Evolutionary conservation across 306 rosid species (phyloP).

Genomic region (Cicer chorassanicum): DNA sequence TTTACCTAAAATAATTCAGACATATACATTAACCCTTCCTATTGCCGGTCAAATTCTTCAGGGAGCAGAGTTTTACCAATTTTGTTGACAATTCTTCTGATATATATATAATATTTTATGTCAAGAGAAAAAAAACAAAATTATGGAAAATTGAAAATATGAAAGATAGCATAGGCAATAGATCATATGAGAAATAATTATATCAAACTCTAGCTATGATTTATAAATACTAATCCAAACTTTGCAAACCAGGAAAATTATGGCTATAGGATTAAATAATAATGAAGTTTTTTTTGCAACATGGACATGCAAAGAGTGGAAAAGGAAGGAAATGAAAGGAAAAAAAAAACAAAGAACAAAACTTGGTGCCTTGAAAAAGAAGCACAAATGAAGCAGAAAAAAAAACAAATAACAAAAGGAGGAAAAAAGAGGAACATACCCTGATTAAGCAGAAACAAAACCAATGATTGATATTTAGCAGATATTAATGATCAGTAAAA

Average conservation of each 20-base stretch:
- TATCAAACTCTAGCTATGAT: slow-evolving; percentile 17
- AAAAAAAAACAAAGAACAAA: slow-evolving; percentile 22
- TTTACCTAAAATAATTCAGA: background rate
- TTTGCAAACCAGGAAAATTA: slow-evolving; percentile 34
- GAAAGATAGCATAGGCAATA: background rate
- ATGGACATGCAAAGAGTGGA: slow-evolving; percentile 32
- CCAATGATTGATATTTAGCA: slow-evolving; percentile 40
- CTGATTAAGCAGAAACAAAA: slow-evolving; percentile 52
- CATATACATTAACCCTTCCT: background rate
- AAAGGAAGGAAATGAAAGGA: slow-evolving; percentile 26
- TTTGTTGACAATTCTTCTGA: slow-evolving; percentile 21
- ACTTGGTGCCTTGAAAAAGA: slow-evolving; percentile 19
- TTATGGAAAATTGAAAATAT: slow-evolving; percentile 5
- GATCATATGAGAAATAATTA: slow-evolving; percentile 32
- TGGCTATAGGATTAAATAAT: background rate
- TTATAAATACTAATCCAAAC: slow-evolving; percentile 37
- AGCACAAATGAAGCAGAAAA: background rate
- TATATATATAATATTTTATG: slow-evolving; percentile 1
- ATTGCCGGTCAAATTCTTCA: background rate
- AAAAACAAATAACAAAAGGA: background rate
- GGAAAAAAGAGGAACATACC: slow-evolving; percentile 51
- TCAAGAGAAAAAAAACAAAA: slow-evolving; percentile 9
- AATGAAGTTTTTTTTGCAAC: background rate
- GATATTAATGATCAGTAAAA: slow-evolving; percentile 49
- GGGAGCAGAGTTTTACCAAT: background rate